Percentiles rank a stretch among this genome's conserved stretches.
These are phyloP conservation scores for Ceratocystis diversiconidia DNA, from an alignment of 2,329 filamentous ascomycete species.

Conservation along the genomic window DNA sequence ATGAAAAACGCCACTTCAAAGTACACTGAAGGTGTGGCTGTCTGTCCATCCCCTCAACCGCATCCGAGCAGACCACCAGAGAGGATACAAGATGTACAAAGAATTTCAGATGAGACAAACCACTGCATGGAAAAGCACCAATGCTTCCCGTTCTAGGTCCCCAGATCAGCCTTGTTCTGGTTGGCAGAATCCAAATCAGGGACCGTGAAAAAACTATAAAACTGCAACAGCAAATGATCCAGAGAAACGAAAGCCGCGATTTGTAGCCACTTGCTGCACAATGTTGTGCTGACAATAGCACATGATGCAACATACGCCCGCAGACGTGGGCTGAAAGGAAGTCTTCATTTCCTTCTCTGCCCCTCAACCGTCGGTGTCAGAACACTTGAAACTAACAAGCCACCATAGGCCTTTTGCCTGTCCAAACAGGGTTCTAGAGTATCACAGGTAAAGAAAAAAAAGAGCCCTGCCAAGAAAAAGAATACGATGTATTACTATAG, in stretches of 20 bases:
- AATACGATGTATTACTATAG: no score
- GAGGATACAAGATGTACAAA: slow-evolving; percentile 42
- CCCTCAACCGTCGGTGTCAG: slow-evolving; percentile 11
- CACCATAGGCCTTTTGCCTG: slow-evolving; percentile 41
- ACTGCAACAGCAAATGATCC: slow-evolving; percentile 41
- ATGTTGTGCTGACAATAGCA: slow-evolving; percentile 44
- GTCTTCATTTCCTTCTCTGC: slow-evolving; percentile 21
- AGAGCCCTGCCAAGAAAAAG: background rate
- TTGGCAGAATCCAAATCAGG: slow-evolving; percentile 43
- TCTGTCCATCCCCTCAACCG: slow-evolving; percentile 44
- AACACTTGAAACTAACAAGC: slow-evolving; percentile 4
- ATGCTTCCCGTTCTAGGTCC: slow-evolving; percentile 49
- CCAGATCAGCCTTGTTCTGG: slow-evolving; percentile 46
- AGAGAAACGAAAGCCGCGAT: slow-evolving; percentile 42
- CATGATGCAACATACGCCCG: slow-evolving; percentile 45
- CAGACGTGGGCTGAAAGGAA: slow-evolving; percentile 45
- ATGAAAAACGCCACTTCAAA: slow-evolving; percentile 29
- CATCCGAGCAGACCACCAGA: slow-evolving; percentile 44
- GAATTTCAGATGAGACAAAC: slow-evolving; percentile 43
- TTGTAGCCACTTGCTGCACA: slow-evolving; percentile 48
- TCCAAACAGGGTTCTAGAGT: slow-evolving; percentile 43
- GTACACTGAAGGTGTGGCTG: slow-evolving; percentile 37
- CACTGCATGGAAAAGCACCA: slow-evolving; percentile 41
- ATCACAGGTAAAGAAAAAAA: slow-evolving; percentile 36
- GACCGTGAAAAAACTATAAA: slow-evolving; percentile 42